phyloP scores from a whole-genome alignment of 2,329 filamentous ascomycete species.

The Venturia effusa region DNA sequence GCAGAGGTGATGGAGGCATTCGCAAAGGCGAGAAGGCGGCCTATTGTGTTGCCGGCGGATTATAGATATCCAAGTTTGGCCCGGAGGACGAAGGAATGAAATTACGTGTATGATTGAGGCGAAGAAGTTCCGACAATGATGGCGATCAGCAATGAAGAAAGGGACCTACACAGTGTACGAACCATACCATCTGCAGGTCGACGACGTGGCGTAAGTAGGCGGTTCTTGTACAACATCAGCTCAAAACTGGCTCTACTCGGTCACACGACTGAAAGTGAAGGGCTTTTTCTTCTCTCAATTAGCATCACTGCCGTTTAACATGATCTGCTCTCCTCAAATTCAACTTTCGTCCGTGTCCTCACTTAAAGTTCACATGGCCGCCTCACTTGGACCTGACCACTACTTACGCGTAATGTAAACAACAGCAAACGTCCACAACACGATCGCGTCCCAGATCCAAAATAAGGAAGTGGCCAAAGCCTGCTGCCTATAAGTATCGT shows the following conservation, averaged over 20 bases:
- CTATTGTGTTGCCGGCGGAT: slow-evolving; percentile 51
- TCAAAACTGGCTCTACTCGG: background rate
- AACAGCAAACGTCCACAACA: background rate
- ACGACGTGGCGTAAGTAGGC: background rate
- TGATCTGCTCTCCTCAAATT: too few relatives aligned
- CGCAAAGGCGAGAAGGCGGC: slow-evolving; percentile 59
- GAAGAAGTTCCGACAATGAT: background rate
- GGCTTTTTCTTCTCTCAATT: background rate
- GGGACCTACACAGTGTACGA: background rate
- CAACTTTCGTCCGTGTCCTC: too few relatives aligned
- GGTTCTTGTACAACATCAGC: background rate
- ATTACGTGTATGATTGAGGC: background rate
- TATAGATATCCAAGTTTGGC: background rate
- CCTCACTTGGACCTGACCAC: background rate
- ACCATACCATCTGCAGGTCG: background rate
- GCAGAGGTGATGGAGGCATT: slow-evolving; percentile 67
- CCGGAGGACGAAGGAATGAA: background rate
- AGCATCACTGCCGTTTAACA: background rate
- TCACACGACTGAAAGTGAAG: background rate
- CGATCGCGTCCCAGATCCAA: background rate
- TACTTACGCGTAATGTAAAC: background rate
- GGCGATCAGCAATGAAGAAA: background rate
- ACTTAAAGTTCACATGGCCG: background rate
- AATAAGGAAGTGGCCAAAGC: background rate
- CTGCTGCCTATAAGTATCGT: background rate